Conservation (phyloP, 164 flowering plant genomes). For the Macadamia integrifolia region DNA sequence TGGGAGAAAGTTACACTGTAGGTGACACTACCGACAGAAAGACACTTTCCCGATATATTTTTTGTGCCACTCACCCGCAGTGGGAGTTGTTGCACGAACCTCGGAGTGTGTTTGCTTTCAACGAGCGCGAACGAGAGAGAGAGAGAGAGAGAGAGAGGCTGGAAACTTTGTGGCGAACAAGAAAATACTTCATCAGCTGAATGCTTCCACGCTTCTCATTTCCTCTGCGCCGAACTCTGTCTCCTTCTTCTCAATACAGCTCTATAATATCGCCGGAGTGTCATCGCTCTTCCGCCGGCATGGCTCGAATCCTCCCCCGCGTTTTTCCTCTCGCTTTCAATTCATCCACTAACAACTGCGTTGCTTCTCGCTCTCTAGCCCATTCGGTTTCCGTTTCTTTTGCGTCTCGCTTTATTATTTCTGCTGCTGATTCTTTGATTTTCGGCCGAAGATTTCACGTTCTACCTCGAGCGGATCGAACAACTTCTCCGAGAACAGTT, state of each 20-base stretch:
- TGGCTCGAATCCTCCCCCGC: slow-evolving; percentile 21
- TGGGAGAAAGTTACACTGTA: too few species aligned
- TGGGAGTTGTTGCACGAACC: too few species aligned
- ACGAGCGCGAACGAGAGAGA: too few species aligned
- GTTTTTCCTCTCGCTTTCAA: slow-evolving; percentile 20
- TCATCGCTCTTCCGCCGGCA: slow-evolving; percentile 3
- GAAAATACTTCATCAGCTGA: neutral
- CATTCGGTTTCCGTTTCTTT: neutral
- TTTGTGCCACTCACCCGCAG: too few species aligned
- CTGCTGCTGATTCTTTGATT: slow-evolving; percentile 16
- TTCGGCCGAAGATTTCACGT: slow-evolving; percentile 22
- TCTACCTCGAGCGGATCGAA: slow-evolving; percentile 13
- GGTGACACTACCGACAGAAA: too few species aligned
- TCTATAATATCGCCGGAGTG: slow-evolving; percentile 11
- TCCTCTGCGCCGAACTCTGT: slow-evolving; percentile 7
- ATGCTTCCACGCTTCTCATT: slow-evolving; percentile 10
- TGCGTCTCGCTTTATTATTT: slow-evolving; percentile 2
- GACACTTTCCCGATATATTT: too few species aligned
- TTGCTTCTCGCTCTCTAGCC: slow-evolving; percentile 6
- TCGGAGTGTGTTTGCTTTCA: too few species aligned
- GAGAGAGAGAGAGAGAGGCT: too few species aligned
- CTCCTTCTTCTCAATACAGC: neutral
- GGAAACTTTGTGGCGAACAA: too few species aligned
- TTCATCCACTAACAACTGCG: slow-evolving; percentile 5
- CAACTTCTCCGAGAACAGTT: neutral